Conservation (phyloP, 2,329 filamentous ascomycete genomes). For the Pezicula neosporulosa region DNA sequence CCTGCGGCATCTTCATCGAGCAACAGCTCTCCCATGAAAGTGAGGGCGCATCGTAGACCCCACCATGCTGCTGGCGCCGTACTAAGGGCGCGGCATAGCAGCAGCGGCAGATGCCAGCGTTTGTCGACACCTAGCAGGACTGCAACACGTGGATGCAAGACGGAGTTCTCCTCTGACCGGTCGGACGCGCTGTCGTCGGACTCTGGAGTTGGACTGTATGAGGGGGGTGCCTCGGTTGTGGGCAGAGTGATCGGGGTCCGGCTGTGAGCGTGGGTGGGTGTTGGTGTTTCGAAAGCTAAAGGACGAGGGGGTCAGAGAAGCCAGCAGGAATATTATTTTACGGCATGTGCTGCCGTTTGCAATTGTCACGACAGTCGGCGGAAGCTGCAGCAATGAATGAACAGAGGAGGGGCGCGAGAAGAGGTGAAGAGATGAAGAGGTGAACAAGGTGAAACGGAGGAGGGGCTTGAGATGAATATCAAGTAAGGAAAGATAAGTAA, state of each 20-base stretch:
- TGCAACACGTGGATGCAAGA: conserved; percentile 73
- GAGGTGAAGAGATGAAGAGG: too few species aligned
- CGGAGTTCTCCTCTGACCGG: conserved; percentile 28
- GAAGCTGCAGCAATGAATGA: too few species aligned
- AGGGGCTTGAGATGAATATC: too few species aligned
- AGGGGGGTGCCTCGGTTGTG: conserved; percentile 3
- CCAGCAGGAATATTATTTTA: not conserved
- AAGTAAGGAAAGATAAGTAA: too few species aligned
- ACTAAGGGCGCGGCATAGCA: conserved; percentile 69
- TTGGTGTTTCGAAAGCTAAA: not conserved
- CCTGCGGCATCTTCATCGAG: conserved; percentile 36
- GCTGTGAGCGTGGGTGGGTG: not conserved
- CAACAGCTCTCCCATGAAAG: conserved; percentile 63
- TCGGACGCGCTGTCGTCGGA: conserved; percentile 1
- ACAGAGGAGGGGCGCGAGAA: too few species aligned
- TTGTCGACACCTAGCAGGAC: conserved; percentile 72
- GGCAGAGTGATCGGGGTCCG: not conserved
- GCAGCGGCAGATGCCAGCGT: conserved; percentile 70
- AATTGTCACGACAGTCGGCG: not conserved
- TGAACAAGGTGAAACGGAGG: too few species aligned
- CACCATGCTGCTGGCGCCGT: conserved; percentile 69
- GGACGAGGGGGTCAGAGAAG: not conserved
- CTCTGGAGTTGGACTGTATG: conserved; percentile 1
- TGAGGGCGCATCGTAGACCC: conserved; percentile 66
- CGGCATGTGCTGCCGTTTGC: conserved; percentile 1